A percentile compares a stretch with the other conserved stretches of the same genome.
Evolutionary conservation across 2,329 filamentous ascomycete species (phyloP).

Genomic region (Penicillium sp.): DNA sequence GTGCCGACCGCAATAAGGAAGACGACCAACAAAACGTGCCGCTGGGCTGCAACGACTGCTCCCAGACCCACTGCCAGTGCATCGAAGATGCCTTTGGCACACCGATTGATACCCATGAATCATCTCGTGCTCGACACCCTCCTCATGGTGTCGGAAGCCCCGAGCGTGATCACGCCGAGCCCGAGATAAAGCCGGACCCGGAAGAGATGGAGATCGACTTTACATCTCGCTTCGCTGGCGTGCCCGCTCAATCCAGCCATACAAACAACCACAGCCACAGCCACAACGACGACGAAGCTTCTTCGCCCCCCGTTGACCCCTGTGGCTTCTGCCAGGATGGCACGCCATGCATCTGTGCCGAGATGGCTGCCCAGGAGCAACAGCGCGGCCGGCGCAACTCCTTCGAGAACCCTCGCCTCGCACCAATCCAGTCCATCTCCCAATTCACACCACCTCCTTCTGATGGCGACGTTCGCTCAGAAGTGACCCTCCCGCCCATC

Average conservation of each 20-base stretch:
- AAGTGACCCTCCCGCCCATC: conserved; percentile 50
- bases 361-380: conserved; percentile 56
- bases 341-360: conserved; percentile 81
- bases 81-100: conserved; percentile 60
- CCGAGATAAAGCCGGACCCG: conserved; percentile 50
- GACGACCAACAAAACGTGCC: conserved; percentile 43
- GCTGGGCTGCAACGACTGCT: conserved; percentile 69
- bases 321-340: conserved; percentile 85
- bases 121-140: conserved; percentile 40
- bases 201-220: conserved; percentile 73
- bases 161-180: conserved; percentile 61
- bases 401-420: conserved; percentile 44
- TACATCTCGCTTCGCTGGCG: conserved; percentile 65
- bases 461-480: conserved; percentile 61
- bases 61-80: conserved; percentile 65
- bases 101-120: conserved; percentile 44
- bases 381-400: conserved; percentile 50
- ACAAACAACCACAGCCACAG: conserved; percentile 20
- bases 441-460: conserved; percentile 59
- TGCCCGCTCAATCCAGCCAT: conserved; percentile 25
- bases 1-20: conserved; percentile 22
- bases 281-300: conserved; percentile 29
- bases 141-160: conserved; percentile 36
- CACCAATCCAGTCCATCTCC: conserved; percentile 51
- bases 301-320: conserved; percentile 60